Base-by-base conservation (phyloP, 176 grass and related monocot species). In the Phragmites australis region DNA sequence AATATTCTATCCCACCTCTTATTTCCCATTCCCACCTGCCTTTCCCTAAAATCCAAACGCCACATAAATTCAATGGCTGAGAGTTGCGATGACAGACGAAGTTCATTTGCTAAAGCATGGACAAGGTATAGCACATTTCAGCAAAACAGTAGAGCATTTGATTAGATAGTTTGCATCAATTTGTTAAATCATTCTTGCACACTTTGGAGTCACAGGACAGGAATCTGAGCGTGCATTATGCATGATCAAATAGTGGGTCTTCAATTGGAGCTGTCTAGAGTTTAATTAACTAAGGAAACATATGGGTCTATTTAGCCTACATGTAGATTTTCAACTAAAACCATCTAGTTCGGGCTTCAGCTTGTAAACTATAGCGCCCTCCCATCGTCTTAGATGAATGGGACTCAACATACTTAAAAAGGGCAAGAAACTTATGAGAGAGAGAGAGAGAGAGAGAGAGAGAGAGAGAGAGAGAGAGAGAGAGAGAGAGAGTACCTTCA, bases 401-500 rank as follows among this genome's bases (percentile, higher is more conserved):
- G 42, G 70, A 62, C 66, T n/a, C 57, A 27, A 79, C 57, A n/a
- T 72, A 55, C 19, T 43, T 34, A 62, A 70, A 43, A 68, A 70
- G 22, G 17, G 30, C 37, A 19, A 23, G n/a, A 83, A 17, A 13
- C 21, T 75, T 51, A 65, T 65, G 32, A 51, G 21, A 41, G 10
- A 27, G 39, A 37, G 34, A 37, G 34, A 37, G 34, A 5, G 34
- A 37, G 34, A 5, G 34, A 37, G 34, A 37, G 26, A 47, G 16
- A 50, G 11, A 56, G 57, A 70, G 32, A 51, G 21, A 41, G 10
- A 27, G 39, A 37, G 34, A 37, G 34, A 37, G 34, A 5, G 34
- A 37, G 34, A 5, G 34, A 37, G 34, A 37, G 26, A 47, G 16
- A n/a, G 47, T 92, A 97, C 94, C 94, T 97, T 97, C 9, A 88